A percentile compares a stretch with the other conserved stretches of the same genome.
phyloP scores from a whole-genome alignment of 2,329 filamentous ascomycete species.

The Fusarium camptoceras region DNA sequence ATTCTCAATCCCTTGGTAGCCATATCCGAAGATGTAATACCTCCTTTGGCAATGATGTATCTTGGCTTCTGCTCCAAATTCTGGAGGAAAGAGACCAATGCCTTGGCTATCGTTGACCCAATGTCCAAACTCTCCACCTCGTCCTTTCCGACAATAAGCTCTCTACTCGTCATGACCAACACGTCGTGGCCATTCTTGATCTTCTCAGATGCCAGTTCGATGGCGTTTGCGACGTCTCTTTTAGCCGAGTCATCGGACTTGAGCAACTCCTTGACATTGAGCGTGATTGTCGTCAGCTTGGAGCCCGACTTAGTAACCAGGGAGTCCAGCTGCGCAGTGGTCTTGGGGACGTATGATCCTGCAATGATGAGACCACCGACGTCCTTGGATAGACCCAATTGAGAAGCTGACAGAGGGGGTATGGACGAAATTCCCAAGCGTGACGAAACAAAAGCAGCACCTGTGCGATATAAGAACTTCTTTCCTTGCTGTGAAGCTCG shows the following conservation, averaged over 20 bases:
- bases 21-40: conserved; percentile 69
- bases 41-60: conserved; percentile 70
- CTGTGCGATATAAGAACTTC: conserved; percentile 55
- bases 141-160: conserved; percentile 60
- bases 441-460: conserved; percentile 58
- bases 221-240: conserved; percentile 47
- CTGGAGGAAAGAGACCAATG: conserved; percentile 63
- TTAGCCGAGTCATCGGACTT: conserved; percentile 50
- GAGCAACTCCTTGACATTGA: conserved; percentile 62
- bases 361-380: conserved; percentile 66
- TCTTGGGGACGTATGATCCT: conserved; percentile 70
- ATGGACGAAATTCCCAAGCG: conserved; percentile 64
- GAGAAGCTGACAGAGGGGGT: conserved; percentile 59
- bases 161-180: conserved; percentile 69
- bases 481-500: conserved; percentile 49
- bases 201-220: conserved; percentile 52
- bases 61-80: conserved; percentile 60
- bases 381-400: conserved; percentile 54
- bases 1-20: conserved; percentile 67
- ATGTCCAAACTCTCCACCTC: conserved; percentile 65
- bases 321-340: conserved; percentile 64
- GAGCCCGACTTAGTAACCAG: conserved; percentile 54
- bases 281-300: conserved; percentile 58
- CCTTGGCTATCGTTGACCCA: conserved; percentile 62
- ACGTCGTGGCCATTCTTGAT: conserved; percentile 63